Conservation (phyloP, 2,329 filamentous ascomycete species). For the Neurospora sp. region DNA sequence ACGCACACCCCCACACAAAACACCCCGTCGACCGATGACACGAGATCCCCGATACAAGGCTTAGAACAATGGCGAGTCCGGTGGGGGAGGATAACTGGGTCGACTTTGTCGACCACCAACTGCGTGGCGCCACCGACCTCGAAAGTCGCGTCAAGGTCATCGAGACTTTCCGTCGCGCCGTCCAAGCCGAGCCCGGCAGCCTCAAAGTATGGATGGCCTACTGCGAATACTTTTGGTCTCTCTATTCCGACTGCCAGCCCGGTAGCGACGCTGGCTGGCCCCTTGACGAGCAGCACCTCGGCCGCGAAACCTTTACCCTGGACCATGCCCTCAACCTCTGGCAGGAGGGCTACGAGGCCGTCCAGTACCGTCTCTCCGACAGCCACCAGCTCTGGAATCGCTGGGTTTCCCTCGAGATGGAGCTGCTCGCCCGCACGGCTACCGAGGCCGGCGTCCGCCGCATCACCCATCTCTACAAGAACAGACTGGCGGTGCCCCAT, state of each 20-base stretch:
- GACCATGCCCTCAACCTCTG: conserved; percentile 58
- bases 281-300: conserved; percentile 59
- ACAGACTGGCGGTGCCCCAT: conserved; percentile 65
- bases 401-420: conserved; percentile 63
- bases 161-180: conserved; percentile 63
- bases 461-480: conserved; percentile 59
- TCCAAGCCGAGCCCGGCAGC: conserved; percentile 62
- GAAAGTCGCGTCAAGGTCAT: conserved; percentile 61
- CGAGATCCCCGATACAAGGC: conserved; percentile 11
- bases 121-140: conserved; percentile 47
- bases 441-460: conserved; percentile 50
- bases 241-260: conserved; percentile 55
- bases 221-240: conserved; percentile 66
- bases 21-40: conserved; percentile 12
- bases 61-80: conserved; percentile 29
- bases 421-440: conserved; percentile 50
- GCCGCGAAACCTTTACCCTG: conserved; percentile 62
- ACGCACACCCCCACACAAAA: neutral
- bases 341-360: conserved; percentile 61
- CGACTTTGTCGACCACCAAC: conserved; percentile 66
- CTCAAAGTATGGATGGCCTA: conserved; percentile 68
- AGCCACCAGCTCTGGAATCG: conserved; percentile 74
- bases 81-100: conserved; percentile 71
- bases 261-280: conserved; percentile 45
- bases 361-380: conserved; percentile 65